phyloP scores from a whole-genome alignment of 805 yeast genomes.

The Kodamaea leandrae region DNA sequence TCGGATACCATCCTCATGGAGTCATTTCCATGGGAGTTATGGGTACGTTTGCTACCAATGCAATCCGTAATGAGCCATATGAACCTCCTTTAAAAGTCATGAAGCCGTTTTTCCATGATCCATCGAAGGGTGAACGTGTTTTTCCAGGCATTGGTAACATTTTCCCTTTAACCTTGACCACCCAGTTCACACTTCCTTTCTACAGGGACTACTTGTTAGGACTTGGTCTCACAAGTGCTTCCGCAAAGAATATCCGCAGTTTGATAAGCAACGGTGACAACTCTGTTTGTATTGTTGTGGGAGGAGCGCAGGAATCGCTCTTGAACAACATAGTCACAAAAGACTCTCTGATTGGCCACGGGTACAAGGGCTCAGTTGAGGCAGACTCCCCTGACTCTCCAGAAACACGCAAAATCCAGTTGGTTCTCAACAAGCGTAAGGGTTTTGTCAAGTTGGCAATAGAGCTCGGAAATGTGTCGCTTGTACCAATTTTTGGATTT shows the following conservation, averaged over 20 bases:
- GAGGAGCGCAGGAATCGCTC: constrained; percentile 92
- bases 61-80: constrained; percentile 42
- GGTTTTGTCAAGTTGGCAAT: constrained; percentile 90
- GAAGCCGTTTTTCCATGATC: constrained; percentile 51
- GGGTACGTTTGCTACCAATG: constrained; percentile 71
- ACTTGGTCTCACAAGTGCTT: constrained; percentile 82
- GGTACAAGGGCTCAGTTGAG: constrained; percentile 19
- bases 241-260: constrained; percentile 65
- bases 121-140: constrained; percentile 59
- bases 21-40: constrained; percentile 89
- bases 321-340: constrained; percentile 42
- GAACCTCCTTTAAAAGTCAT: constrained; percentile 33
- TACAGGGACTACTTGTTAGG: constrained; percentile 82
- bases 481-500: constrained; percentile 88
- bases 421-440: constrained; percentile 73
- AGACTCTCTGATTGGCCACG: constrained; percentile 33
- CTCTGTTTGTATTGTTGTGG: constrained; percentile 86
- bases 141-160: constrained; percentile 82
- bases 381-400: neutral
- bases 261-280: constrained; percentile 60
- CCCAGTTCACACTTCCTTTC: constrained; percentile 81
- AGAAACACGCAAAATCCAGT: constrained; percentile 46
- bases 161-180: constrained; percentile 74
- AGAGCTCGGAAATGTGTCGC: constrained; percentile 66
- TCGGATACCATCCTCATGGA: constrained; percentile 97